Evolutionary conservation across 2,329 filamentous ascomycete genomes (phyloP).

Genomic region (Coniochaeta sp.): DNA sequence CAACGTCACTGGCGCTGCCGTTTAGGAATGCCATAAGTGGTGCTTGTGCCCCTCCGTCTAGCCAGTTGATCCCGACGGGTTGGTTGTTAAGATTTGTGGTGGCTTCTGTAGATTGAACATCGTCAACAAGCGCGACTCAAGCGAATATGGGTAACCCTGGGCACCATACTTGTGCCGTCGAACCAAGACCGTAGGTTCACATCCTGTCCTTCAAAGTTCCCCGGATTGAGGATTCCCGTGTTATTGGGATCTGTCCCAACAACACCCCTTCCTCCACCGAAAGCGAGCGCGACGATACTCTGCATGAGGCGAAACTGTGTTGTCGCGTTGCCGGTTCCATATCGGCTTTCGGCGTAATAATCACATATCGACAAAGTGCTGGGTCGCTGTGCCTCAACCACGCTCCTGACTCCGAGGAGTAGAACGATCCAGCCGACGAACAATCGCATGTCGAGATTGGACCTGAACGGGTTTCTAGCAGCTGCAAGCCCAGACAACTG

Average conservation of each 20-base stretch:
- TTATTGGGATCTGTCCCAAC: conserved; percentile 9
- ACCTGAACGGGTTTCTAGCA: neutral
- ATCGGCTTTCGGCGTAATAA: conserved; percentile 18
- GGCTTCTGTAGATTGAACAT: conserved; percentile 2
- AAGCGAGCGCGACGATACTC: conserved; percentile 20
- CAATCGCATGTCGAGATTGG: neutral
- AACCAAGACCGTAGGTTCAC: conserved; percentile 22
- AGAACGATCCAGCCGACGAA: neutral
- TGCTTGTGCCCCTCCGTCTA: conserved; percentile 19
- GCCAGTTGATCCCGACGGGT: conserved; percentile 18
- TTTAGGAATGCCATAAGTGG: conserved; percentile 18
- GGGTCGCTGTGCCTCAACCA: conserved; percentile 10
- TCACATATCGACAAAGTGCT: conserved; percentile 22
- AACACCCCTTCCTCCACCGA: conserved; percentile 15
- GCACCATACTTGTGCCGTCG: conserved; percentile 15
- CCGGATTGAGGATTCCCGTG: conserved; percentile 21
- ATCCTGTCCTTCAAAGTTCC: conserved; percentile 11
- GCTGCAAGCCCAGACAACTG: neutral
- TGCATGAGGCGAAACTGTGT: conserved; percentile 20
- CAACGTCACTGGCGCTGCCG: conserved; percentile 11
- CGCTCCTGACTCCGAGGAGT: neutral
- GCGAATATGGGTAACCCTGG: neutral
- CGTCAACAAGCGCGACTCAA: neutral
- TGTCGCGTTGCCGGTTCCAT: conserved; percentile 14
- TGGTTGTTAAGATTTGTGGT: conserved; percentile 21